Evolutionary conservation across 768 basidiomycete genomes (phyloP), one percentile per base, ranked within the genome.

Genomic region (Hirschioporus abietinus): DNA sequence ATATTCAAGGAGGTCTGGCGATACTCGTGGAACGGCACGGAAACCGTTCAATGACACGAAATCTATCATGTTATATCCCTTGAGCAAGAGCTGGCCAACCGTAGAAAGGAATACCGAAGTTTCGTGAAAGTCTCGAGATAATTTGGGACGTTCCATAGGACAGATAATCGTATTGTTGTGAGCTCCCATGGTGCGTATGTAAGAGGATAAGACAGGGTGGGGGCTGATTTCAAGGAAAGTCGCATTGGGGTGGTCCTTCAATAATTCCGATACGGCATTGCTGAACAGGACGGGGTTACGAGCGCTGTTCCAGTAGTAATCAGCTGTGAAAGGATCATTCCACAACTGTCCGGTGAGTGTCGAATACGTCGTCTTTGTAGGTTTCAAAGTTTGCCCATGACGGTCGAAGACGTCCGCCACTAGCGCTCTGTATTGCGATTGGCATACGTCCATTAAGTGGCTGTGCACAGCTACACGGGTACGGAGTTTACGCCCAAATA

Each of bases 301-400:
- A 9, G 76, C 72, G 66, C 77, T 78, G 59, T 72, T 52, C 83
- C 83, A 83, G 59, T 78, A 76, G 69, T 83, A 83, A 10, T 80
- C 74, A 0, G 76, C 69, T 8, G 72, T 72, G 66, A 78, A 80
- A 0, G 61, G 4, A 0, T 66, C 65, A 1, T 70, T 66, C 20
- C 71, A 72, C 2, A 68, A 58, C 0, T 68, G 58, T 0, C 78
- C 80, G 10, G 77, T 77, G 7, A 72, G 64, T 7, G 81, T 79
- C 0, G 83, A 84, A 68, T 75, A 83, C 0, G 74, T 76, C 0
- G 72, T 66, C 15, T 78, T 70, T 2, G 58, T 35, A 0, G 82
- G 79, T 3, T 20, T 10, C 0, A 35, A 58, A 30, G 72, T 68
- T 1, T 65, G 26, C 1, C 74, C 75, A 25, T 66, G 35, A 12